A percentile compares a stretch with the other conserved stretches of the same genome.
Evolutionary conservation across 1,139 yeast species (phyloP).

Genomic region (Citeromyces siamensis): DNA sequence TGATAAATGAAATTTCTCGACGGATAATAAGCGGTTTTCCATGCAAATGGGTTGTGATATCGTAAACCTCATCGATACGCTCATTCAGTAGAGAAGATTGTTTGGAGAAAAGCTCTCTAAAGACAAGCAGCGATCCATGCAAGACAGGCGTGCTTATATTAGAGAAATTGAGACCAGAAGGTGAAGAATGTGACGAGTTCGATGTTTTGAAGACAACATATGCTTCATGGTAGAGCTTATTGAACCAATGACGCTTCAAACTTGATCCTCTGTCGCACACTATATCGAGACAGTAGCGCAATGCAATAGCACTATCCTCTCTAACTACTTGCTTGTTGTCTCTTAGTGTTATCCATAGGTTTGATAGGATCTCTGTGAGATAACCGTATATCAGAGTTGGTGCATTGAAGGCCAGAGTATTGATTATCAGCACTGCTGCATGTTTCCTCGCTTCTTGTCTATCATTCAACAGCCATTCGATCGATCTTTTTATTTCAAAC

Average conservation of each 20-base stretch:
- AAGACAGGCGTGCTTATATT: slow-evolving; percentile 50
- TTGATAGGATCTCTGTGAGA: slow-evolving; percentile 67
- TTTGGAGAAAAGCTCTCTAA: slow-evolving; percentile 60
- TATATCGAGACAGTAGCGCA: slow-evolving; percentile 67
- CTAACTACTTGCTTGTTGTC: slow-evolving; percentile 69
- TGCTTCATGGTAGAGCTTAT: slow-evolving; percentile 32
- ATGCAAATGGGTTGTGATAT: slow-evolving; percentile 59
- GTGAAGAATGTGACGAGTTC: slow-evolving; percentile 8
- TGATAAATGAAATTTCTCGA: slow-evolving; percentile 68
- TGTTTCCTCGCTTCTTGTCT: slow-evolving; percentile 79
- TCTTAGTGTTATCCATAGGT: slow-evolving; percentile 78
- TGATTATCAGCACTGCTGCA: slow-evolving; percentile 78
- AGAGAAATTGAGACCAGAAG: slow-evolving; percentile 3
- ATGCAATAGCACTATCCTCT: slow-evolving; percentile 72
- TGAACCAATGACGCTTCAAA: slow-evolving; percentile 63
- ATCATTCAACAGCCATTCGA: slow-evolving; percentile 79
- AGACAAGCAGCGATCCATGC: slow-evolving; percentile 80
- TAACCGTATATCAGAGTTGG: slow-evolving; percentile 76
- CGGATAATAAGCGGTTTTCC: slow-evolving; percentile 68
- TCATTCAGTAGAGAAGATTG: slow-evolving; percentile 60
- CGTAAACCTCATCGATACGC: slow-evolving; percentile 68
- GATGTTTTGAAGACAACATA: slow-evolving; percentile 13
- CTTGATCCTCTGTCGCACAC: slow-evolving; percentile 71
- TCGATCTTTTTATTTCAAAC: slow-evolving; percentile 77
- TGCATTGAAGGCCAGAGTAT: slow-evolving; percentile 77